These are phyloP conservation scores for Taphrina communis DNA, from an alignment of 1,139 yeast species.

Conservation along the genomic window DNA sequence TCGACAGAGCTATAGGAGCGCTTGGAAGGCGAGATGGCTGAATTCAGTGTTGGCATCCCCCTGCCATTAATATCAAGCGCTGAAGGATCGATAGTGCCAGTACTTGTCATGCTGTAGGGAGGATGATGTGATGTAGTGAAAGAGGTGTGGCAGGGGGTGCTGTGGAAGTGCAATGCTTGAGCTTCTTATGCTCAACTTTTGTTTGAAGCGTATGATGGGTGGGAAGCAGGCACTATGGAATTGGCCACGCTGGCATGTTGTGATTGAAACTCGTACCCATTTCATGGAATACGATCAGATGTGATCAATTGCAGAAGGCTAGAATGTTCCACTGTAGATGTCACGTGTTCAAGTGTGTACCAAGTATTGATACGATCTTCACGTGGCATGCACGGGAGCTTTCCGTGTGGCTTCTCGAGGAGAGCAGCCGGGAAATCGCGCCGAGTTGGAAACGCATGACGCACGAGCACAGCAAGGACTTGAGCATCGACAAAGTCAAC, in stretches of 20 bases:
- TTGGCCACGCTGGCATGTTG: slow-evolving; percentile 20
- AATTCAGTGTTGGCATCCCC: slow-evolving; percentile 14
- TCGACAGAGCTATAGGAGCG: slow-evolving; percentile 10
- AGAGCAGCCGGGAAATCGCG: background rate
- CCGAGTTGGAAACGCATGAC: slow-evolving; percentile 1
- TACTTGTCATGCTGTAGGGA: background rate
- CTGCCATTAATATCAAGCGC: slow-evolving; percentile 7
- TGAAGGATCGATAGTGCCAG: background rate
- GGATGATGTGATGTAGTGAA: background rate
- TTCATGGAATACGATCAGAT: background rate
- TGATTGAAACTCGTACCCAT: slow-evolving; percentile 5
- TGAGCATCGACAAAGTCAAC: no score
- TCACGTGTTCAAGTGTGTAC: background rate
- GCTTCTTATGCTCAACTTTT: background rate
- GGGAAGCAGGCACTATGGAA: background rate
- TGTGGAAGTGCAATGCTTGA: background rate
- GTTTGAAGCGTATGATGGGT: background rate
- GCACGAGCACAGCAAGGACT: background rate
- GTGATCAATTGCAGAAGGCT: background rate
- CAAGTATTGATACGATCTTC: background rate
- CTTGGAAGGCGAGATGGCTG: background rate
- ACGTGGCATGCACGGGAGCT: background rate
- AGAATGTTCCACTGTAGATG: background rate
- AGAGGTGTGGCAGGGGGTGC: slow-evolving; percentile 8
- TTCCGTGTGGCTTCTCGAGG: background rate